Evolutionary conservation across 176 grass and related monocot genomes (phyloP), one percentile per base, ranked within the genome.

Genomic region (Carex littledalei): DNA sequence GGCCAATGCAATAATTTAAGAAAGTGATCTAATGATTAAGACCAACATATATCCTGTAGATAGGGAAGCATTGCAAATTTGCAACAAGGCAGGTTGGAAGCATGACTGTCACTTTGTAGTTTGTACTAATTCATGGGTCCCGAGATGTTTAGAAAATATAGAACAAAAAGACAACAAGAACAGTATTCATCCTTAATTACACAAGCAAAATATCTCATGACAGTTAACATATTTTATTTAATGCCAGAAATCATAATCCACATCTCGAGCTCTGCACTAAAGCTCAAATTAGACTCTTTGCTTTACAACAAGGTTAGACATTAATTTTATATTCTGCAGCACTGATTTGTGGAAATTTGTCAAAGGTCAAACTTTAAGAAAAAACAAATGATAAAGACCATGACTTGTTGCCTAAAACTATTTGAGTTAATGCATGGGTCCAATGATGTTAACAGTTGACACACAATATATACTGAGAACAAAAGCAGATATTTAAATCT

Each of bases 381-480:
- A 78, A 55, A 14, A 77, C 72, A 78, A 56, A 16, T 56, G 47
- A 31, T 78, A 56, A 78, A 54, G 49, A 56, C 50, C 6, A 6
- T 29, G 24, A 57, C 49, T 17, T 31, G 6, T 10, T 78, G 74
- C 47, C 6, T 78, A 17, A 57, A 12, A 1, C 35, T 9, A 2
- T 47, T 55, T 34, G 14, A 18, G 50, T 34, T 56, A 56, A 78
- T 34, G 22, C 21, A 9, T 78, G 50, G 74, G 74, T 10, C 74
- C 22, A 32, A 18, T 78, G 74, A 78, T 57, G 49, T 78, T 78
- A 57, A 78, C 52, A 78, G 74, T 55, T 78, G 7, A 78, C 74
- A 9, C 11, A 22, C 1, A 78, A 26, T 15, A 75, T 24, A 15
- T 52, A 29, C n/a, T 26, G 20, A 24, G 9, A 26, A 29, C 8